Base-by-base conservation (phyloP, 169 alveolate genomes). In the Condylostoma magnum region DNA sequence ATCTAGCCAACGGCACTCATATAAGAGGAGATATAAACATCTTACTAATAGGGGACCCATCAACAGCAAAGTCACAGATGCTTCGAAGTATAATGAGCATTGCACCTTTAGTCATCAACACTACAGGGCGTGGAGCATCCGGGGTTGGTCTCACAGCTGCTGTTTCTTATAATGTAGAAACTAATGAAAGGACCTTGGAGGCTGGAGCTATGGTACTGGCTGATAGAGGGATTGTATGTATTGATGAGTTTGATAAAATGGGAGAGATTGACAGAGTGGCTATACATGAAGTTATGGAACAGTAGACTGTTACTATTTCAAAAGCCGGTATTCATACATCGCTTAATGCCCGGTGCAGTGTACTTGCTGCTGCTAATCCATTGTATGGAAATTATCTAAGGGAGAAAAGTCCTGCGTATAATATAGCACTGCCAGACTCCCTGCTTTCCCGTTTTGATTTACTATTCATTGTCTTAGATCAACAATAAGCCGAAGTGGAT, bases 81-180 rank as follows among this genome's bases (percentile, higher is more conserved):
- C 94, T 98, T 43, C 94, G 99, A 63, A 84, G 90, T 67, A 76
- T 95, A 46, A 82, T 96, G 94, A 89, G 94, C 74, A 83, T 95
- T 25, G 95, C 98, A 28, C 99, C 99, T 0, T 86, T 96, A 22
- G 97, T 99, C 2, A 94, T 97, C 30, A 96, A 97, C 53, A 97
- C 99, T 31, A 97, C 99, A n/a, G 99, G 99, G 15, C 87, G 99
- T 53, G 99, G 99, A 37, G 95, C 99, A 34, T 88, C 99, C n/a
- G 99, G 99, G 20, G 99, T 98, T 4, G 99, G 99, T 69, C 92
- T 98, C 37, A 98, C 99, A 4, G 99, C 99, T 1, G 99, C 99
- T 0, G 98, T 98, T 28, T 93, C 96, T 3, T 82, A 90, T 2
- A 99, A 98, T 70, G 94, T 87, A 20, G 97, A 92, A 27, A 90